Percentiles rank a stretch among this genome's conserved stretches.
phyloP scores from a whole-genome alignment of 306 rosid genomes.

The Dalbergia cochinchinensis region DNA sequence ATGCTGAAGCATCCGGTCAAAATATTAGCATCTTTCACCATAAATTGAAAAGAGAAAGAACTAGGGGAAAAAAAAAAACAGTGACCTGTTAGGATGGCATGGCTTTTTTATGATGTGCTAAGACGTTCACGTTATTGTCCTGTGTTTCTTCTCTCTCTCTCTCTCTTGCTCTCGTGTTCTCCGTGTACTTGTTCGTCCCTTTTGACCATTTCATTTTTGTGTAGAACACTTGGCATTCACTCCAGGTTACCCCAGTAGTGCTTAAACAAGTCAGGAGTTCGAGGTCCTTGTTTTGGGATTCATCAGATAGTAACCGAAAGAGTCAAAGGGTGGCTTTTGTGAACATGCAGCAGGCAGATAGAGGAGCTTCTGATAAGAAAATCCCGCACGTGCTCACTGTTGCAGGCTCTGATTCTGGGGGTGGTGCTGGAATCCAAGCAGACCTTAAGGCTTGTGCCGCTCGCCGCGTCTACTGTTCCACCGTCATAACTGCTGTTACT shows the following conservation, averaged over 20 bases:
- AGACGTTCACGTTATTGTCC: neutral
- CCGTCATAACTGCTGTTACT: constrained; percentile 89
- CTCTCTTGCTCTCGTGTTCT: neutral
- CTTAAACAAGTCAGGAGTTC: constrained; percentile 28
- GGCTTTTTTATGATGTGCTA: neutral
- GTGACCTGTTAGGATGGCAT: neutral
- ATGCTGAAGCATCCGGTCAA: neutral
- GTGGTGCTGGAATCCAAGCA: constrained; percentile 97
- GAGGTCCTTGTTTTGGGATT: constrained; percentile 28
- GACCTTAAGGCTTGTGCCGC: constrained; percentile 92
- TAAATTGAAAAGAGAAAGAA: neutral
- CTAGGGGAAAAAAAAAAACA: neutral
- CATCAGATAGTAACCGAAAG: constrained; percentile 11
- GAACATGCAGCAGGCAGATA: constrained; percentile 54
- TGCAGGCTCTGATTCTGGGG: constrained; percentile 95
- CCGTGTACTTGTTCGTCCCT: neutral
- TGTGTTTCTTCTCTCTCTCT: neutral
- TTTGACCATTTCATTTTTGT: neutral
- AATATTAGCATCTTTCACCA: neutral
- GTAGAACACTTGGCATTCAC: constrained; percentile 10
- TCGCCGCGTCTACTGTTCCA: constrained; percentile 86
- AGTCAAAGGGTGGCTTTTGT: constrained; percentile 29
- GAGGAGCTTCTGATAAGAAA: constrained; percentile 43
- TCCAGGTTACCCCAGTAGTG: constrained; percentile 9
- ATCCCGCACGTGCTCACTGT: constrained; percentile 80